These are phyloP conservation scores for Colletotrichum spaethianum DNA, from an alignment of 2,329 filamentous ascomycete species.

Conservation along the genomic window DNA sequence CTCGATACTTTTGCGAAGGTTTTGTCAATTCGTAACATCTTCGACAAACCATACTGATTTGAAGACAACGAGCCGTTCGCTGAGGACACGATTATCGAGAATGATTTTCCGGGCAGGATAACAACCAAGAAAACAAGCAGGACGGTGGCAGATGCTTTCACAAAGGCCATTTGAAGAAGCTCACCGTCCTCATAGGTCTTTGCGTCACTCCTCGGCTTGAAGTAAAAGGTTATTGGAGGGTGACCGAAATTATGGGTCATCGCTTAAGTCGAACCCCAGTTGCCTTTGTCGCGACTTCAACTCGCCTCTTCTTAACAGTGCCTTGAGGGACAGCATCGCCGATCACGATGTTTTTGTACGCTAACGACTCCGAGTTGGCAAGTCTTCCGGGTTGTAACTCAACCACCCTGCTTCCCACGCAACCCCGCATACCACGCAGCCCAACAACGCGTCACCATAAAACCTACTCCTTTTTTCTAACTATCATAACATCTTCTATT, in stretches of 20 bases:
- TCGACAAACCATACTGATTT: constrained; percentile 36
- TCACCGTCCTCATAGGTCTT: neutral
- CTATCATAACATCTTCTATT: no score
- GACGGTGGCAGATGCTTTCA: neutral
- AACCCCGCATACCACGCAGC: no score
- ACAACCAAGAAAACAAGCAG: neutral
- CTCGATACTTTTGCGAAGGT: constrained; percentile 28
- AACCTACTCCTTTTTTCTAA: no score
- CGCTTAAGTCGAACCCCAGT: neutral
- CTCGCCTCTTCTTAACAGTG: neutral
- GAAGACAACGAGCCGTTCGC: constrained; percentile 39
- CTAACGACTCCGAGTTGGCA: no score
- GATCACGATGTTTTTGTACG: neutral
- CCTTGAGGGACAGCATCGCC: neutral
- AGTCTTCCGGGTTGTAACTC: neutral
- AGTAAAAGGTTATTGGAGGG: no score
- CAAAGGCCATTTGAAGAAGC: neutral
- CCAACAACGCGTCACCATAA: no score
- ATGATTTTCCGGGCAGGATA: neutral
- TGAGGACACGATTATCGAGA: neutral
- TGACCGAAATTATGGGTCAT: neutral
- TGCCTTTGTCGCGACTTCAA: neutral
- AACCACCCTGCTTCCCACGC: no score
- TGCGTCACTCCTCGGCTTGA: no score
- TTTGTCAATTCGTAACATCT: constrained; percentile 40